phyloP scores from a whole-genome alignment of 2,329 filamentous ascomycete genomes.

The Verruconis gallopava region DNA sequence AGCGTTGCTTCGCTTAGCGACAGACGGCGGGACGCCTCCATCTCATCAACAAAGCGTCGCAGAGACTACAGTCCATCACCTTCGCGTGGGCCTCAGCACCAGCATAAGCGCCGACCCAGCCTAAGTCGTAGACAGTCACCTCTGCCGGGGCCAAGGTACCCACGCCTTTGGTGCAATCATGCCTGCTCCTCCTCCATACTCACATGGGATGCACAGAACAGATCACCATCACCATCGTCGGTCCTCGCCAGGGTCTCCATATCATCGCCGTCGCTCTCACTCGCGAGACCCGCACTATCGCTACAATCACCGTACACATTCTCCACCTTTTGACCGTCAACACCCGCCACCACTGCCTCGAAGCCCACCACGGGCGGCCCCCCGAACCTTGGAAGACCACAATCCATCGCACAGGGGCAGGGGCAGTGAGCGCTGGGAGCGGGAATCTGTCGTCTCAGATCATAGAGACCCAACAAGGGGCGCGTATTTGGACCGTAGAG shows the following conservation, averaged over 20 bases:
- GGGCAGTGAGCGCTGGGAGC: not conserved
- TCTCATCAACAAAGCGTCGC: slow-evolving; percentile 26
- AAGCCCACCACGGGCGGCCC: slow-evolving; percentile 1
- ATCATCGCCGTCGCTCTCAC: slow-evolving; percentile 17
- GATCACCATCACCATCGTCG: not conserved
- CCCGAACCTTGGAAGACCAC: not conserved
- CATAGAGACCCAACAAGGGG: not conserved
- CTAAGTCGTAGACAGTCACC: slow-evolving; percentile 17
- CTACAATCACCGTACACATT: slow-evolving; percentile 3
- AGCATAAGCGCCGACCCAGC: slow-evolving; percentile 15
- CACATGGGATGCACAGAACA: not conserved
- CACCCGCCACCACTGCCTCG: slow-evolving; percentile 6
- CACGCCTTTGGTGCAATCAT: not conserved
- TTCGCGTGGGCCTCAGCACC: slow-evolving; percentile 21
- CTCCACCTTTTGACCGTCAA: not conserved
- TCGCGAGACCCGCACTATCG: slow-evolving; percentile 13
- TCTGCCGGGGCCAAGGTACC: slow-evolving; percentile 9
- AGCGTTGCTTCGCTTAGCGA: slow-evolving; percentile 16
- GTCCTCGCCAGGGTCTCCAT: not conserved
- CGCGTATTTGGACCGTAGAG: not conserved
- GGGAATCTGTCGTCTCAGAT: not conserved
- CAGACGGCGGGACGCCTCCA: slow-evolving; percentile 20
- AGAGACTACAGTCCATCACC: slow-evolving; percentile 25
- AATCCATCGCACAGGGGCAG: not conserved
- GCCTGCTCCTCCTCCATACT: not conserved